A percentile compares a stretch with the other conserved stretches of the same genome.
phyloP scores from a whole-genome alignment of 1,284 basidiomycete genomes.

The Melampsora occidentalis region DNA sequence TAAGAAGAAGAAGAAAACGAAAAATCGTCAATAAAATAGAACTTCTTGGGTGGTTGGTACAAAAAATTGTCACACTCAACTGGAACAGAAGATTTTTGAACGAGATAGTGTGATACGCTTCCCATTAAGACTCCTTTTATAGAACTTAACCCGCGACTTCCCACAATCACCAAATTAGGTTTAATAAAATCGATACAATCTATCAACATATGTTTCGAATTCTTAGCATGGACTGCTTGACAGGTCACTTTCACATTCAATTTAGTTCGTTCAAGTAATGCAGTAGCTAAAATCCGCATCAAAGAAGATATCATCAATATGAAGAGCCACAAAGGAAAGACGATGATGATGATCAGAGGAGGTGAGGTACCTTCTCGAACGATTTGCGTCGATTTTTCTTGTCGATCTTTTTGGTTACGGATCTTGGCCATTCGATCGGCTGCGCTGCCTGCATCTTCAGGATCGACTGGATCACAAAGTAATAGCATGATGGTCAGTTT shows the following conservation, averaged over 20 bases:
- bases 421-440: not conserved
- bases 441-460: not conserved
- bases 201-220: constrained; percentile 4
- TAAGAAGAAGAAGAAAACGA: not conserved
- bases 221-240: constrained; percentile 11
- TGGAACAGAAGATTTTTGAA: constrained; percentile 15
- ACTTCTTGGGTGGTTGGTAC: too few species aligned
- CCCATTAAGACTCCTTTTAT: constrained; percentile 8
- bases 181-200: constrained; percentile 9
- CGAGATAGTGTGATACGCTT: constrained; percentile 9
- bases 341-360: not conserved
- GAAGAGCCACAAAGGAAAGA: not conserved
- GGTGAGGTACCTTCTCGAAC: not conserved
- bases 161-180: constrained; percentile 15
- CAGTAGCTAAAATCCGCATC: not conserved
- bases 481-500: not conserved
- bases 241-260: constrained; percentile 5
- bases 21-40: not conserved
- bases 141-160: constrained; percentile 6
- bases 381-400: constrained; percentile 1
- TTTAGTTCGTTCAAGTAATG: not conserved
- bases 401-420: constrained; percentile 4
- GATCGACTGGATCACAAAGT: not conserved
- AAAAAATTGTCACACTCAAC: constrained; percentile 4
- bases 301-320: not conserved